A percentile compares a stretch with the other conserved stretches of the same genome.
Evolutionary conservation across 2,329 filamentous ascomycete genomes (phyloP).

Genomic region (Phialocephala subalpina): DNA sequence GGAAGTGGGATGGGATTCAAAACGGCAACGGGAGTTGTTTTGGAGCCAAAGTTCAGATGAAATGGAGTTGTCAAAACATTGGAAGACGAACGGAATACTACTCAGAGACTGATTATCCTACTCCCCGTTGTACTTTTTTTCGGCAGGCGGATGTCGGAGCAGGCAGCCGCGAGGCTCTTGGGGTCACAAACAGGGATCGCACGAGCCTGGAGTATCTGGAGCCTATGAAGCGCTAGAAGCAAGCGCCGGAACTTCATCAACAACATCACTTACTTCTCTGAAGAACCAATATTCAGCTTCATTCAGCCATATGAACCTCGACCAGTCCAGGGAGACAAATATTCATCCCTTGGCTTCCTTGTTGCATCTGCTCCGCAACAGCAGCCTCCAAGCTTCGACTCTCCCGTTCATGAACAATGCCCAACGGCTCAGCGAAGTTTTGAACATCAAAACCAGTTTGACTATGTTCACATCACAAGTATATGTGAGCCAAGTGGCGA

Average conservation of each 20-base stretch:
- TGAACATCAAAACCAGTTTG: too few species aligned
- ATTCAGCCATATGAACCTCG: not conserved
- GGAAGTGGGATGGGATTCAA: not conserved
- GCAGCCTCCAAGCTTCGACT: too few species aligned
- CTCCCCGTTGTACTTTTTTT: not conserved
- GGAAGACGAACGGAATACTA: too few species aligned
- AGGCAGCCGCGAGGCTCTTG: slow-evolving; percentile 10
- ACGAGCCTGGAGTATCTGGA: not conserved
- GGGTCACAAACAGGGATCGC: not conserved
- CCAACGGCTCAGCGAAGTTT: too few species aligned
- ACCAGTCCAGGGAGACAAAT: too few species aligned
- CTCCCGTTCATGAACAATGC: too few species aligned
- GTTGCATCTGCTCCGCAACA: too few species aligned
- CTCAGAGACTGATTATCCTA: too few species aligned
- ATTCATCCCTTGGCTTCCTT: too few species aligned
- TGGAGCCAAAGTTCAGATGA: not conserved
- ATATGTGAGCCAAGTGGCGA: too few species aligned
- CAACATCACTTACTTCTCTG: not conserved
- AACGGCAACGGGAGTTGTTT: not conserved
- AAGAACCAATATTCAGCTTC: not conserved
- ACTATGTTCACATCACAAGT: too few species aligned
- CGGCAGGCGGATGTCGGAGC: not conserved
- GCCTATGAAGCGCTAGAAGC: not conserved
- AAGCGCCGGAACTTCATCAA: not conserved
- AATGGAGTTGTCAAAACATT: not conserved